Evolutionary conservation across 2,329 filamentous ascomycete genomes (phyloP), one percentile per base, ranked within the genome.

Genomic region (Aciculosporium take): DNA sequence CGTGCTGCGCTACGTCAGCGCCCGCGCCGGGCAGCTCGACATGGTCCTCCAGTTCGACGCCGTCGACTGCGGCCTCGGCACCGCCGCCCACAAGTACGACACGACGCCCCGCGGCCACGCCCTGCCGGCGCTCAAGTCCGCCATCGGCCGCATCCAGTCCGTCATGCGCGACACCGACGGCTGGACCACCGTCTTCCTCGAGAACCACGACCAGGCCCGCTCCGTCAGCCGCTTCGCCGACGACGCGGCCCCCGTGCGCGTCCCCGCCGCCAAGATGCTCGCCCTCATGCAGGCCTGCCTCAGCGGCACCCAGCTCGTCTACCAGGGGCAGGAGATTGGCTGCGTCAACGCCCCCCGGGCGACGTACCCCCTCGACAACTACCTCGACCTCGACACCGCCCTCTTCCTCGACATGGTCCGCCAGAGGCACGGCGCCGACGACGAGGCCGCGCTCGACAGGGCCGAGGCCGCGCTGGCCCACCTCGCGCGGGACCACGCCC

Each of bases 41-140:
- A 84, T 83, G 79, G 74, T 81, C 2, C 83, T 84, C 56, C 74
- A 77, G 48, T 78, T 79, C 46, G 73, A 77, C 48, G 68, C 78
- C 9, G 75, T 82, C 7, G 70, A 79, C 51, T 62, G 80, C 13
- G 79, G 72, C 5, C 64, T 67, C 41, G 69, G 72, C 42, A 54
- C 62, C 51, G 57, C 67, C 0, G 57, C 67, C 0, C 60, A 69
- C 37, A 71, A 69, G 46, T 71, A 74, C 51, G 68, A 74, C 42
- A 74, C 71, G 28, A 60, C 62, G 7, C 54, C 53, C 0, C 55
- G 49, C 27, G 64, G 60, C 32, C 77, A 62, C 54, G 63, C 57
- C 7, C 60, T 76, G 6, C 57, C 66, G 0, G 57, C 67, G 18
- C 46, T 78, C 44, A 72, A 74, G 49, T 49, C 54, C 9, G 64